A percentile compares a stretch with the other conserved stretches of the same genome.
Evolutionary conservation across 1,284 basidiomycete species (phyloP).

Genomic region (Fomitopsis pinicola): DNA sequence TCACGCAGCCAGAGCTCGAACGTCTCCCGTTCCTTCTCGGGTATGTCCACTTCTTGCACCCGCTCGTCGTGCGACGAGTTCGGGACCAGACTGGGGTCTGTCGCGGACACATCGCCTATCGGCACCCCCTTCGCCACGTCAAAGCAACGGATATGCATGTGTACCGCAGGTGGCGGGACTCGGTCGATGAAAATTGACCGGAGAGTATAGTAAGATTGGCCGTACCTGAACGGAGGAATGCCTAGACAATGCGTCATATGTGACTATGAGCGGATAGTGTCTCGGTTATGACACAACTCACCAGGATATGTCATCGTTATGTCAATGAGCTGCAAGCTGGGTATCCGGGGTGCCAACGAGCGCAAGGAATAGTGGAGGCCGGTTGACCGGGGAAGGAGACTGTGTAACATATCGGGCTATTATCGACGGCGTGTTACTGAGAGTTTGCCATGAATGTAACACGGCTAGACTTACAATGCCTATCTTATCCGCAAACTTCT

Average conservation of each 20-base stretch:
- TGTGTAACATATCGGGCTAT: constrained; percentile 76
- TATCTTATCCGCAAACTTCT: constrained; percentile 79
- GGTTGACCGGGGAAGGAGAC: constrained; percentile 86
- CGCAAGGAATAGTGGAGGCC: constrained; percentile 85
- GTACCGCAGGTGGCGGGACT: constrained; percentile 80
- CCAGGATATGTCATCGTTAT: constrained; percentile 90
- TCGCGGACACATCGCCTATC: constrained; percentile 50
- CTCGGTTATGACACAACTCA: constrained; percentile 19
- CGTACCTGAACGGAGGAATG: constrained; percentile 66
- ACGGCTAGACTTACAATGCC: constrained; percentile 53
- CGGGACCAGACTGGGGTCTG: constrained; percentile 31
- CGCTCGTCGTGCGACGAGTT: constrained; percentile 25
- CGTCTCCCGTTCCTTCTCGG: constrained; percentile 57
- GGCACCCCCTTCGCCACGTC: constrained; percentile 63
- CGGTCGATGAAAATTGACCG: constrained; percentile 85
- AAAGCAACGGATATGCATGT: constrained; percentile 82
- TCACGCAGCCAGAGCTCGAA: constrained; percentile 85
- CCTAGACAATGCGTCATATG: constrained; percentile 36
- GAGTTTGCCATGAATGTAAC: not conserved
- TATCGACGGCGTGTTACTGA: constrained; percentile 1
- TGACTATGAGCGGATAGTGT: not conserved
- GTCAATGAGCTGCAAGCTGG: constrained; percentile 80
- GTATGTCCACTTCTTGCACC: constrained; percentile 54
- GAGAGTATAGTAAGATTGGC: constrained; percentile 84
- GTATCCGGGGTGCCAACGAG: constrained; percentile 74